Evolutionary conservation across 177 flowering plant genomes (phyloP), one percentile per base, ranked within the genome.

Genomic region (Vitis hybrid): DNA sequence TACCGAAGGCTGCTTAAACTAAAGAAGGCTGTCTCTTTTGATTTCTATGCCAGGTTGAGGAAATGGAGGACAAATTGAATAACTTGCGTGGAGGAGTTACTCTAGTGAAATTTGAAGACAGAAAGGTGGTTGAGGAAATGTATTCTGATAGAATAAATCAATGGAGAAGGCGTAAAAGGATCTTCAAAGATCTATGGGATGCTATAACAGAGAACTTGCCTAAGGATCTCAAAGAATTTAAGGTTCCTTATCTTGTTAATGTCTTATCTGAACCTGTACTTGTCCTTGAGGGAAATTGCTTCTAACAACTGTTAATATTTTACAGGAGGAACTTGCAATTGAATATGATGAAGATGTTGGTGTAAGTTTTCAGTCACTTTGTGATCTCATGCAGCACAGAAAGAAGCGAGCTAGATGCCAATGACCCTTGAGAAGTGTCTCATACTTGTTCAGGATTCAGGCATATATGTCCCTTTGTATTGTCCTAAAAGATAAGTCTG

Each of bases 141-240:
- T 93, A 72, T 65, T 51, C 71, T 13, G 88, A 86, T 50, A 82
- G 75, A 70, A 76, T 90, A 19, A 86, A 74, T 72, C 97, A 88
- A 56, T 96, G 99, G 99, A 89, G 93, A 82, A 85, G 64, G 78
- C 95, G 98, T 50, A 93, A 89, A 74, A 84, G 97, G 78, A 90
- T 96, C 87, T 93, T 87, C 82, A 90, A 81, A 77, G 99, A 92
- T 70, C 51, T 96, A 5, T 96, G 98, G 98, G 97, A 89, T 85
- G 67, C 91, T 31, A 81, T 92, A 70, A 96, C 94, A 33, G 98
- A 93, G 81, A 92, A 90, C 77, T 88, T 86, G 22, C 90, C 97
- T 20, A 96, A 88, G 81, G 85, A 92, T 78, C 80, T 80, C 39
- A 93, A 93, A 76, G 94, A 92, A 73, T 92, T 93, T 72, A 96